Base-by-base conservation (phyloP, 164 flowering plant genomes). In the Aristolochia contorta region DNA sequence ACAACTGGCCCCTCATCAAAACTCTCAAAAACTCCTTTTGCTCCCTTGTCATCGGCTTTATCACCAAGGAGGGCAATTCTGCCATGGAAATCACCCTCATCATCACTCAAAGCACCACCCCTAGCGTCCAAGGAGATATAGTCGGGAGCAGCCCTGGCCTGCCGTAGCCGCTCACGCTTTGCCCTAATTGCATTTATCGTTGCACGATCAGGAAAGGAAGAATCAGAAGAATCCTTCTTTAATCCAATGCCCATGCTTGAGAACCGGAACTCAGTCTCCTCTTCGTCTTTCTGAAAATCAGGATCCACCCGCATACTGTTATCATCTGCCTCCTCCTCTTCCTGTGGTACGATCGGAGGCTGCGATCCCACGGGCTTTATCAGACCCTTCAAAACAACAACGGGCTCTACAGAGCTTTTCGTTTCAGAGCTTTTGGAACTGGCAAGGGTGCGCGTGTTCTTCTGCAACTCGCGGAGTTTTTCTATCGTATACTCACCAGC, bases 401-500 rank as follows among this genome's bases (percentile, higher is more conserved):
- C 74, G 18, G 99, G 88, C 59, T 87, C 93, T 6, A 47, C 24
- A 12, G 67, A 6, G 33, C 77, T 60, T 50, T 68, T 69, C n/a
- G 73, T 19, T 5, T 59, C 57, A 53, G 61, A 25, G 20, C 73
- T 63, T 14, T 75, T 66, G 56, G 82, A 70, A 58, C 72, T 70
- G 47, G 82, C 82, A 9, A 88, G 80, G 52, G 91, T 83, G 53
- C 77, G 77, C 4, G 97, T 88, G 69, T 88, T 90, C 82, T 90
- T 90, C 74, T 84, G 94, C n/a, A 93, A 83, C 76, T 90, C 95
- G 12, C 63, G 82, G 23, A 93, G 86, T 16, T 84, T 80, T 65
- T 93, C 99, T 50, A 72, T 78, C 9, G 96, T 93, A 76, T 93
- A 93, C 10, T 80, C 75, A 0, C 99, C 99, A 8, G 94, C 86